Evolutionary conservation across 169 alveolate genomes (phyloP).

Genomic region (Neospora caninum): DNA sequence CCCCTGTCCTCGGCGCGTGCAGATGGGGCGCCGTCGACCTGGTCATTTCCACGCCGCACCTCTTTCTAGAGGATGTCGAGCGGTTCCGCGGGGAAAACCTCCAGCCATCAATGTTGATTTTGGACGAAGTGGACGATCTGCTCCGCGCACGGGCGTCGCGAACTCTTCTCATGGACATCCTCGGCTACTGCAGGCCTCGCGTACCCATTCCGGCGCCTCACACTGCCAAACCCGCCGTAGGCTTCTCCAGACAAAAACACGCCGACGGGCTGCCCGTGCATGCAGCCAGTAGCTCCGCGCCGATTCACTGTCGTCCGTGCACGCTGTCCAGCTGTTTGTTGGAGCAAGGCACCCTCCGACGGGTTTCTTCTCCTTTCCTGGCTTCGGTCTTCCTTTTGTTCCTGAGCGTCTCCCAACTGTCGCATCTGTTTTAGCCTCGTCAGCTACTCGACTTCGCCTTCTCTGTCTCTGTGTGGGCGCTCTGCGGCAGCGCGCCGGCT

Average conservation of each 20-base stretch:
- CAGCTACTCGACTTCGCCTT: no score
- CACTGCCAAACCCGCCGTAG: conserved; percentile 10
- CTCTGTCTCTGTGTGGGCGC: no score
- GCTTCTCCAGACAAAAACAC: no score
- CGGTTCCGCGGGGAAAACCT: conserved; percentile 18
- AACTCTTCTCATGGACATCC: conserved; percentile 29
- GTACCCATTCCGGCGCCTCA: conserved; percentile 28
- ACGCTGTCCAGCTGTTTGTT: neutral
- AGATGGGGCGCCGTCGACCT: conserved; percentile 60
- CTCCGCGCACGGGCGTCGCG: conserved; percentile 1
- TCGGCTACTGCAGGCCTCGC: conserved; percentile 48
- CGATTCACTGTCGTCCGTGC: neutral
- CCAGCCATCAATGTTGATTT: conserved; percentile 16
- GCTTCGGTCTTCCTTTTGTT: no score
- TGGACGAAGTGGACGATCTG: conserved; percentile 39
- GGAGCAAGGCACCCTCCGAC: no score
- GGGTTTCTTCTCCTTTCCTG: no score
- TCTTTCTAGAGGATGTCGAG: conserved; percentile 33
- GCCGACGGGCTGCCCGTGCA: neutral
- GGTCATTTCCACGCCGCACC: conserved; percentile 44
- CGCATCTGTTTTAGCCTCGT: no score
- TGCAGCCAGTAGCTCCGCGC: neutral
- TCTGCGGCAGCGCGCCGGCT: no score
- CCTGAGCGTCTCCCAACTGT: no score
- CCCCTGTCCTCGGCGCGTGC: neutral